A percentile compares a stretch with the other conserved stretches of the same genome.
phyloP scores from a whole-genome alignment of 495 filamentous ascomycete genomes.

The Penicillium cosmopolitanum region DNA sequence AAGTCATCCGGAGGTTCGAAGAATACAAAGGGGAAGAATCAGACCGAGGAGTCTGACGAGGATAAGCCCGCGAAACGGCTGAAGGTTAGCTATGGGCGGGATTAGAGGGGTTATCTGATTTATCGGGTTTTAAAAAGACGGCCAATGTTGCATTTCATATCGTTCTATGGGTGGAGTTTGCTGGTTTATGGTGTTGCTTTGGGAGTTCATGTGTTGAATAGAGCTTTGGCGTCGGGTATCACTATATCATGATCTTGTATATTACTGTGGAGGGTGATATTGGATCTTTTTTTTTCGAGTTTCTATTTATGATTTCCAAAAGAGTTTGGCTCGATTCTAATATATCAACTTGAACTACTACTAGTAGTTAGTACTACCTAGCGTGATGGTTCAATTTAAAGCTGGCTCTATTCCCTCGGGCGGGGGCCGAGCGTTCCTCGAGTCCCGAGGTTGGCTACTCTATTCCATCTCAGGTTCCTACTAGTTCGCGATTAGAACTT shows the following conservation, averaged over 20 bases:
- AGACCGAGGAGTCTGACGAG: constrained; percentile 48
- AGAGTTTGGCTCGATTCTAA: too few relatives aligned
- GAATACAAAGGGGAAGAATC: constrained; percentile 37
- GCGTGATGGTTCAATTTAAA: too few relatives aligned
- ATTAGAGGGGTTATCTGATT: constrained; percentile 27
- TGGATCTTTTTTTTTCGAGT: neutral
- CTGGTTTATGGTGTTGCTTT: constrained; percentile 16
- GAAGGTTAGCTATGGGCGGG: constrained; percentile 56
- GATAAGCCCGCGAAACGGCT: constrained; percentile 53
- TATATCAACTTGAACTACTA: too few relatives aligned
- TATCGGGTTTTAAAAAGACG: neutral
- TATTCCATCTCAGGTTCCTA: too few relatives aligned
- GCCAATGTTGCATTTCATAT: neutral
- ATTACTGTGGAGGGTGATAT: constrained; percentile 17
- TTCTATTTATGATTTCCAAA: neutral
- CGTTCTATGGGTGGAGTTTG: constrained; percentile 15
- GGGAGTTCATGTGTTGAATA: constrained; percentile 11
- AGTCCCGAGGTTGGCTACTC: too few relatives aligned
- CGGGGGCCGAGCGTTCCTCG: too few relatives aligned
- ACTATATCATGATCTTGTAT: constrained; percentile 25
- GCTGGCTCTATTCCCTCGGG: too few relatives aligned
- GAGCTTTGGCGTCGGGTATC: constrained; percentile 14
- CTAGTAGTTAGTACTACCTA: too few relatives aligned
- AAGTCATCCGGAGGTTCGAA: constrained; percentile 37
- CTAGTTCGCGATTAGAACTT: too few relatives aligned